Evolutionary conservation across 164 flowering plant species (phyloP).

Genomic region (Dillenia suffruticosa): DNA sequence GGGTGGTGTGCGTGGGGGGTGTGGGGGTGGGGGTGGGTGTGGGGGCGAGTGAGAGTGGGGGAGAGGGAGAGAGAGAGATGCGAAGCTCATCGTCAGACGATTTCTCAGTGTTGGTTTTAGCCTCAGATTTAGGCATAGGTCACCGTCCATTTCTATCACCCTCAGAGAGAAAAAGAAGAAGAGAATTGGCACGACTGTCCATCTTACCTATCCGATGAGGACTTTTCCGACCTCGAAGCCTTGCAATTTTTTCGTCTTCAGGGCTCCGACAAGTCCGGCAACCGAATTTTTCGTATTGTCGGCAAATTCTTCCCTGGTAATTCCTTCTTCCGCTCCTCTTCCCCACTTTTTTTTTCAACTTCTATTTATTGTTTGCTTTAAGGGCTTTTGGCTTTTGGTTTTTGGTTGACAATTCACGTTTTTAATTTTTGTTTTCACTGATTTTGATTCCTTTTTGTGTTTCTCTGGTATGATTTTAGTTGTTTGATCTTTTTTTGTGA

Average conservation of each 20-base stretch:
- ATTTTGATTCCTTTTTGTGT: too few species aligned
- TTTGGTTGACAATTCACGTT: background rate
- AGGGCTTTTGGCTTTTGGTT: background rate
- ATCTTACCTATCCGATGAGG: slow-evolving; percentile 48
- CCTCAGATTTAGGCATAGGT: slow-evolving; percentile 80
- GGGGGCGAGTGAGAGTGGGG: background rate
- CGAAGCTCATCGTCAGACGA: slow-evolving; percentile 44
- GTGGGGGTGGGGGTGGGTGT: too few species aligned
- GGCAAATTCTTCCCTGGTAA: slow-evolving; percentile 92
- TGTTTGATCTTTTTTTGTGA: too few species aligned
- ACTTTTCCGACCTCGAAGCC: slow-evolving; percentile 78
- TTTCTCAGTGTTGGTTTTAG: slow-evolving; percentile 72
- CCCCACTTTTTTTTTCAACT: background rate
- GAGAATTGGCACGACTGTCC: slow-evolving; percentile 85
- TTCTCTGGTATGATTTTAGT: too few species aligned
- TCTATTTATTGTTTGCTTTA: background rate
- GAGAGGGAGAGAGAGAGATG: slow-evolving; percentile 16
- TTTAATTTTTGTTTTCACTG: too few species aligned
- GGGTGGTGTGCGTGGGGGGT: too few species aligned
- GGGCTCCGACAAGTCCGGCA: slow-evolving; percentile 67
- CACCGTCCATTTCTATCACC: slow-evolving; percentile 58
- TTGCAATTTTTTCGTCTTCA: slow-evolving; percentile 54
- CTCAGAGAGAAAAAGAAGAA: slow-evolving; percentile 17
- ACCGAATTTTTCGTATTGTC: slow-evolving; percentile 74
- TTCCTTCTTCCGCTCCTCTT: background rate